Conservation (phyloP, 2,329 filamentous ascomycete genomes). For the Sclerotinia sclerotiorum region DNA sequence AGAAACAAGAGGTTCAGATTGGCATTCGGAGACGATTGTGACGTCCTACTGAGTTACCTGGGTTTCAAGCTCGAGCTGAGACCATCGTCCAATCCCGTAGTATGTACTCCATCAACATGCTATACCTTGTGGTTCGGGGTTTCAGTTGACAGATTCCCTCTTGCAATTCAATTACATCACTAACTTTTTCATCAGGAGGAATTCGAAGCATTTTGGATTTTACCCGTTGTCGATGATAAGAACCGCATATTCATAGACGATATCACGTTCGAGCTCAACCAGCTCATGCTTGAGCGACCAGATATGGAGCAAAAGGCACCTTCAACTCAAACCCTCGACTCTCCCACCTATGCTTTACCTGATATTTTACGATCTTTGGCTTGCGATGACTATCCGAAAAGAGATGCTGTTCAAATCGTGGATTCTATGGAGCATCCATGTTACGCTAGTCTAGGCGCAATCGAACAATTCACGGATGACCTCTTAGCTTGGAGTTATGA, state of each 20-base stretch:
- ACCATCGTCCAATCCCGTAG: conserved; percentile 40
- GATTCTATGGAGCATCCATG: conserved; percentile 45
- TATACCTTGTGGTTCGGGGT: not conserved
- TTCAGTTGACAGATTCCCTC: not conserved
- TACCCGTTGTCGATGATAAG: conserved; percentile 32
- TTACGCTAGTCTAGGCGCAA: conserved; percentile 62
- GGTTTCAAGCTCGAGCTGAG: conserved; percentile 51
- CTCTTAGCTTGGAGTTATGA: conserved; percentile 63
- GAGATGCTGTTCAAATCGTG: conserved; percentile 33
- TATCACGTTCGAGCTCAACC: conserved; percentile 54
- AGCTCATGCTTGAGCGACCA: conserved; percentile 31
- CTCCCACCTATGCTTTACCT: conserved; percentile 30
- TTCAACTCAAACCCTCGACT: conserved; percentile 10
- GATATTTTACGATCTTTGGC: conserved; percentile 37
- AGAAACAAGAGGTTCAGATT: conserved; percentile 64
- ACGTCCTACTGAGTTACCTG: conserved; percentile 55
- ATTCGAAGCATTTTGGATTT: conserved; percentile 39
- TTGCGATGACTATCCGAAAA: conserved; percentile 36
- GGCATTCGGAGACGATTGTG: conserved; percentile 62
- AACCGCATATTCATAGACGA: conserved; percentile 54
- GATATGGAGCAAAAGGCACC: conserved; percentile 25
- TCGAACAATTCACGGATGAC: conserved; percentile 61
- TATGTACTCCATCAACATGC: conserved; percentile 36
- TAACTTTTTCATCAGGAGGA: conserved; percentile 31
- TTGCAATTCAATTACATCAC: not conserved